A percentile compares a stretch with the other conserved stretches of the same genome.
Conservation (phyloP, 176 grass and related monocot species). For the Calamus simplicifolius region DNA sequence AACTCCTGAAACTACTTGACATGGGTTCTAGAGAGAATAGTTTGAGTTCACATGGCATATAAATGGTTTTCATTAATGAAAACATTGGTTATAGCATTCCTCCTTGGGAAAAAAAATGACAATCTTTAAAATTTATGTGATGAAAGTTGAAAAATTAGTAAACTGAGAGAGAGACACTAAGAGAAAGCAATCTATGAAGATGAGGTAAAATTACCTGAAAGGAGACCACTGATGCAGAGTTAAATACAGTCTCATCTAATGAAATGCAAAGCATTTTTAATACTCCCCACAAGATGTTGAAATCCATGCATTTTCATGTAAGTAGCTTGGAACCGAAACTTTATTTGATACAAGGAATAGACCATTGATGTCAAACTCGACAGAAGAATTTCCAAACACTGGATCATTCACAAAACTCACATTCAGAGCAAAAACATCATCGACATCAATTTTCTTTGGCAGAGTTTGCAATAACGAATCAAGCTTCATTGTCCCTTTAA, state of each 20-base stretch:
- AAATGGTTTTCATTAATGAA: no score
- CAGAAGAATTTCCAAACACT: conserved; percentile 56
- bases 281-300: conserved; percentile 28
- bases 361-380: conserved; percentile 91
- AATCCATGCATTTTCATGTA: conserved; percentile 23
- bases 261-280: conserved; percentile 90
- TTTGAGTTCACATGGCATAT: no score
- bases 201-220: conserved; percentile 55
- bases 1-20: no score
- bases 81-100: no score
- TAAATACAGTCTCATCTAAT: conserved; percentile 79
- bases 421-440: conserved; percentile 59
- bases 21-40: no score
- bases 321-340: conserved; percentile 15
- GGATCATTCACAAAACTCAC: conserved; percentile 82
- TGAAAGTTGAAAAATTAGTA: no score
- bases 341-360: conserved; percentile 54
- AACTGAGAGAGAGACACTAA: no score
- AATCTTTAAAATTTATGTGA: no score
- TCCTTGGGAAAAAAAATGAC: no score
- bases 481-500: conserved; percentile 56
- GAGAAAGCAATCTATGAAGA: neutral
- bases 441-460: conserved; percentile 77
- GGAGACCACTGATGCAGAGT: conserved; percentile 63
- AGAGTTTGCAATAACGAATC: conserved; percentile 64